A percentile compares a stretch with the other conserved stretches of the same genome.
Evolutionary conservation across 2,329 filamentous ascomycete species (phyloP).

Genomic region (Fusarium tanahbumbuense): DNA sequence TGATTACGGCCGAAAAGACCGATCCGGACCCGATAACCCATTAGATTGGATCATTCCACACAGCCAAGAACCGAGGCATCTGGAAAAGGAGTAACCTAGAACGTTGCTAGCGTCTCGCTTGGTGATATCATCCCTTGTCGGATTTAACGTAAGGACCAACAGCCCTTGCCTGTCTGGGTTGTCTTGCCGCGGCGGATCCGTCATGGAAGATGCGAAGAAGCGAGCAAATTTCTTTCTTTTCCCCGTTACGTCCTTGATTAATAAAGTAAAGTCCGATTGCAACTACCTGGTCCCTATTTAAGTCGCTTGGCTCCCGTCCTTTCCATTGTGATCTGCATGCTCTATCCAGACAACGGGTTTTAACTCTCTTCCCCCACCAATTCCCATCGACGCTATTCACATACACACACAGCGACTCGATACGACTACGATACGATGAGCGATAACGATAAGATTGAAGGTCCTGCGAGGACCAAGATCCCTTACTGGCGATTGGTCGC

Average conservation of each 20-base stretch:
- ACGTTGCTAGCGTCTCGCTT: constrained; percentile 14
- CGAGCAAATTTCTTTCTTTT: not conserved
- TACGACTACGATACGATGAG: constrained; percentile 18
- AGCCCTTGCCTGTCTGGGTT: constrained; percentile 13
- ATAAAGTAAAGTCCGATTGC: constrained; percentile 8
- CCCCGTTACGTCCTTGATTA: constrained; percentile 18
- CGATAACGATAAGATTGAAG: constrained; percentile 31
- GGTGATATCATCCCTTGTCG: constrained; percentile 27
- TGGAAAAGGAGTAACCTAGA: constrained; percentile 6
- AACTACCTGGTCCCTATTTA: constrained; percentile 19
- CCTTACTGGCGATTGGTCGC: constrained; percentile 37
- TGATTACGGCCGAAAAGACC: constrained; percentile 34
- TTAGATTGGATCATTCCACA: not conserved
- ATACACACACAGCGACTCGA: constrained; percentile 1
- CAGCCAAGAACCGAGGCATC: constrained; percentile 24
- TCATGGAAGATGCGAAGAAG: constrained; percentile 2
- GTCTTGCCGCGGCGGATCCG: constrained; percentile 29
- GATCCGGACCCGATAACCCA: constrained; percentile 27
- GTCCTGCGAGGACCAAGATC: constrained; percentile 29
- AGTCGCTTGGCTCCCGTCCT: constrained; percentile 15
- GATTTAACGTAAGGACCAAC: constrained; percentile 21
- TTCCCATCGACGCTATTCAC: constrained; percentile 7
- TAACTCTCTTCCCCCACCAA: not conserved
- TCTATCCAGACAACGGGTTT: constrained; percentile 1
- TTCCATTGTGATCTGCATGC: constrained; percentile 5